Evolutionary conservation across 192 early-diverging fungal species (phyloP).

Genomic region (Mortierella claussenii): DNA sequence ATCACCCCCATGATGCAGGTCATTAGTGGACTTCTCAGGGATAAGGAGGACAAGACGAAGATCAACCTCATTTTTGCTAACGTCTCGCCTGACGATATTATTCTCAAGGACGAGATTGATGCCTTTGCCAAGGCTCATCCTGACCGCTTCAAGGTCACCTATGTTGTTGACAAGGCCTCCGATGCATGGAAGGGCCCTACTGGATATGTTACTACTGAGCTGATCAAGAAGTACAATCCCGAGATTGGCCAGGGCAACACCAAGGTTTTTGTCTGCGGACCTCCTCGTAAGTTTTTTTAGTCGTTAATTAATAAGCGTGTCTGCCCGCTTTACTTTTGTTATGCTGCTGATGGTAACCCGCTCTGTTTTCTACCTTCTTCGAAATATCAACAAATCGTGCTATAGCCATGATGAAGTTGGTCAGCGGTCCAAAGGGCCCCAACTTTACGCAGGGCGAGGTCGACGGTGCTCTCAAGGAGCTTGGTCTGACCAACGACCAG

Average conservation of each 20-base stretch:
- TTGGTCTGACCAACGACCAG: constrained; percentile 75
- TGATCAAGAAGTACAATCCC: constrained; percentile 77
- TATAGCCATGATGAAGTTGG: constrained; percentile 70
- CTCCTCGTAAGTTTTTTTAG: constrained; percentile 24
- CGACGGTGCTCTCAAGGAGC: constrained; percentile 83
- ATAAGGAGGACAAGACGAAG: constrained; percentile 77
- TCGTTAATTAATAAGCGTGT: neutral
- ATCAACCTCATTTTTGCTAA: constrained; percentile 80
- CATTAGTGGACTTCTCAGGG: constrained; percentile 67
- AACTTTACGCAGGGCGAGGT: constrained; percentile 88
- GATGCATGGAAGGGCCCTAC: constrained; percentile 76
- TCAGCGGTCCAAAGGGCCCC: constrained; percentile 84
- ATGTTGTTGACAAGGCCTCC: constrained; percentile 70
- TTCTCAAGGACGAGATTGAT: constrained; percentile 74
- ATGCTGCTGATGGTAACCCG: constrained; percentile 50
- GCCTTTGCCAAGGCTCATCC: constrained; percentile 61
- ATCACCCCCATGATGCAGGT: constrained; percentile 77
- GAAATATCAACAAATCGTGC: constrained; percentile 12
- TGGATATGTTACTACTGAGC: constrained; percentile 80
- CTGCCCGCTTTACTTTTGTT: too few species aligned
- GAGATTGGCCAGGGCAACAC: constrained; percentile 65
- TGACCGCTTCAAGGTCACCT: constrained; percentile 74
- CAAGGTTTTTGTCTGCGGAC: constrained; percentile 52
- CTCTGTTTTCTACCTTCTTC: neutral
- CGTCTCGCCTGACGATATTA: constrained; percentile 73